Percentiles rank a stretch among this genome's conserved stretches.
These are phyloP conservation scores for Coprinopsis sp. DNA, from an alignment of 768 basidiomycete species.

Conservation along the genomic window DNA sequence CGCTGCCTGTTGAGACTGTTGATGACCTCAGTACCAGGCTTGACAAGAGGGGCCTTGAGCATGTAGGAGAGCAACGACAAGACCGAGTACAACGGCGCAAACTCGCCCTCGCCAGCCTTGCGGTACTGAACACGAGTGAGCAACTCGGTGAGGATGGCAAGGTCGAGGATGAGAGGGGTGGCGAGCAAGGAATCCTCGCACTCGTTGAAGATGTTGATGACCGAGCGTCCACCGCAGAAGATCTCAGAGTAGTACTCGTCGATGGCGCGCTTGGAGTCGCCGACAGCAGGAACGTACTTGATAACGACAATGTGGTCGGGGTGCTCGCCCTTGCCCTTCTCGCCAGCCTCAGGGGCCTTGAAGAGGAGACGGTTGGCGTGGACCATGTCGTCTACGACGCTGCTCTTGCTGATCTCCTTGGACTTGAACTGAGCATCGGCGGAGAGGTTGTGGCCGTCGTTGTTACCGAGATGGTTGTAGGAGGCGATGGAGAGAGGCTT, in stretches of 20 bases:
- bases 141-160: conserved; percentile 89
- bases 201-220: conserved; percentile 97
- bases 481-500: conserved; percentile 96
- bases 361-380: conserved; percentile 83
- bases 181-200: conserved; percentile 98
- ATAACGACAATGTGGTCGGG: conserved; percentile 97
- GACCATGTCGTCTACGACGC: conserved; percentile 98
- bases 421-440: conserved; percentile 92
- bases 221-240: conserved; percentile 90
- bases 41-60: conserved; percentile 97
- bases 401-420: conserved; percentile 98
- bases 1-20: conserved; percentile 95
- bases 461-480: conserved; percentile 99
- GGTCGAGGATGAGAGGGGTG: conserved; percentile 92
- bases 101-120: conserved; percentile 44
- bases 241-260: conserved; percentile 99
- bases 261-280: conserved; percentile 98
- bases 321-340: conserved; percentile 85
- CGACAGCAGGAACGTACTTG: conserved; percentile 95
- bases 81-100: conserved; percentile 83
- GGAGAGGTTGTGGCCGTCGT: conserved; percentile 90
- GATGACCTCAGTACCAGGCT: conserved; percentile 89
- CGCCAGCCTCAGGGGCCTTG: conserved; percentile 66
- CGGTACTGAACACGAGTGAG: conserved; percentile 92
- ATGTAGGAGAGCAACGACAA: conserved; percentile 93